Percentiles rank a stretch among this genome's conserved stretches.
These are phyloP conservation scores for Porodaedalea pini DNA, from an alignment of 1,284 basidiomycete genomes.

Conservation along the genomic window DNA sequence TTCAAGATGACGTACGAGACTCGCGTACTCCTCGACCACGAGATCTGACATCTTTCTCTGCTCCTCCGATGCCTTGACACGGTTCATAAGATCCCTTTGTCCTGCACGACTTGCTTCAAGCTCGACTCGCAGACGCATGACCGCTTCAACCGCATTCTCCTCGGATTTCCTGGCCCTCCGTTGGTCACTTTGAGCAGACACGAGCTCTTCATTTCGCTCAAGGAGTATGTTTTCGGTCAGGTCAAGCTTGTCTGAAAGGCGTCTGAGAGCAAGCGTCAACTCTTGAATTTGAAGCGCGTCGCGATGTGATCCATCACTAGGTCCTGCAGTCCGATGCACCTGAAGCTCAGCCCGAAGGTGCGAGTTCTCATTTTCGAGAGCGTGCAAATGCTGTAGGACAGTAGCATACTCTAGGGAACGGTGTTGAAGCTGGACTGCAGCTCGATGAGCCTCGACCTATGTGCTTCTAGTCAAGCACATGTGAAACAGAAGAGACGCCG, in stretches of 20 bases:
- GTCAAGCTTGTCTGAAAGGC: slow-evolving; percentile 63
- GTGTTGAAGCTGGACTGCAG: slow-evolving; percentile 62
- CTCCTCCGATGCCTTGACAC: slow-evolving; percentile 47
- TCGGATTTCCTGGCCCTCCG: slow-evolving; percentile 40
- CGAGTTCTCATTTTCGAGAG: slow-evolving; percentile 56
- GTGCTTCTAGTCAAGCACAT: slow-evolving; percentile 16
- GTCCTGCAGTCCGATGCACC: slow-evolving; percentile 48
- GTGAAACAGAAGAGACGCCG: slow-evolving; percentile 13
- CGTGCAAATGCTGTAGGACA: slow-evolving; percentile 44
- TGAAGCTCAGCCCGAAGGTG: slow-evolving; percentile 50
- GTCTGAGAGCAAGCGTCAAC: slow-evolving; percentile 60
- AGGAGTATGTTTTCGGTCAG: slow-evolving; percentile 52
- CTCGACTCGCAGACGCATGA: slow-evolving; percentile 47
- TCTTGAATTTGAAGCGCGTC: slow-evolving; percentile 53
- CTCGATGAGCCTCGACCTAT: slow-evolving; percentile 64
- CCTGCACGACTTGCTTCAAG: slow-evolving; percentile 43
- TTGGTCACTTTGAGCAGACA: slow-evolving; percentile 40
- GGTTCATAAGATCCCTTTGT: slow-evolving; percentile 44
- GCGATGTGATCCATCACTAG: slow-evolving; percentile 31
- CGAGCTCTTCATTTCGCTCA: slow-evolving; percentile 46
- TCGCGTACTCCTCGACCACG: slow-evolving; percentile 65
- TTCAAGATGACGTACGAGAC: slow-evolving; percentile 60
- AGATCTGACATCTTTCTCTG: slow-evolving; percentile 58
- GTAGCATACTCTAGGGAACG: slow-evolving; percentile 52
- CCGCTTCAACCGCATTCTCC: slow-evolving; percentile 51